Conservation (phyloP, 768 basidiomycete species). For the Sporobolomyces roseus region DNA sequence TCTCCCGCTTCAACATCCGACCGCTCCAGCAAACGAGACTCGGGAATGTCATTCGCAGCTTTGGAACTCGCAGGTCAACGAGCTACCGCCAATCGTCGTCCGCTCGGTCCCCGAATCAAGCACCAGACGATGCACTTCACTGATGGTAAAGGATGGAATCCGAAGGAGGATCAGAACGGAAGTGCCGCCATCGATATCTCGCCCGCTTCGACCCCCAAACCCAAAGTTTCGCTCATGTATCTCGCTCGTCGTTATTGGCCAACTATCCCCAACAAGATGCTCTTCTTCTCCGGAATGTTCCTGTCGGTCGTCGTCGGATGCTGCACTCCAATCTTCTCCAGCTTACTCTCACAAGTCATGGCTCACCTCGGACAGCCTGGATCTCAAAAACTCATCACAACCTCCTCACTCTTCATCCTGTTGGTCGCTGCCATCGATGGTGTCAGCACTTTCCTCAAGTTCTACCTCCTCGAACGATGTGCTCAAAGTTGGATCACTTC, state of each 20-base stretch:
- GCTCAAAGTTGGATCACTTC: slow-evolving; percentile 70
- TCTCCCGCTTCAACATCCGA: slow-evolving; percentile 4
- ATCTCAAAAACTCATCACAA: slow-evolving; percentile 47
- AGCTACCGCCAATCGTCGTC: slow-evolving; percentile 21
- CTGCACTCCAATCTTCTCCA: slow-evolving; percentile 88
- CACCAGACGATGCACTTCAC: slow-evolving; percentile 15
- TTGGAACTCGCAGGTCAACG: slow-evolving; percentile 29
- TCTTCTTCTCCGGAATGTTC: slow-evolving; percentile 66
- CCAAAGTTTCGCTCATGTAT: slow-evolving; percentile 3
- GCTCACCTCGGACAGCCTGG: slow-evolving; percentile 49
- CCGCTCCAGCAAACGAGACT: slow-evolving; percentile 15
- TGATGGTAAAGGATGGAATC: slow-evolving; percentile 41
- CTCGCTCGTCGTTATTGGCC: slow-evolving; percentile 29
- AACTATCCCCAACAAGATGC: slow-evolving; percentile 60
- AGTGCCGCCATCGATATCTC: slow-evolving; percentile 22
- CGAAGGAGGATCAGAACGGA: slow-evolving; percentile 50
- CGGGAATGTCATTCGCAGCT: slow-evolving; percentile 35
- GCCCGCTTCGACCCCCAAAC: slow-evolving; percentile 45
- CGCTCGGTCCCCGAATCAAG: slow-evolving; percentile 23
- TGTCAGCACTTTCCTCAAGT: slow-evolving; percentile 68
- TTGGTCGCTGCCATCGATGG: slow-evolving; percentile 73
- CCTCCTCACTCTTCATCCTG: slow-evolving; percentile 52
- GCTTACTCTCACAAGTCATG: slow-evolving; percentile 74
- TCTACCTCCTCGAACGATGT: slow-evolving; percentile 70
- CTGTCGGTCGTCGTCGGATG: slow-evolving; percentile 70